Conservation (phyloP, 2,329 filamentous ascomycete species). For the Ceratocystis destructans region DNA sequence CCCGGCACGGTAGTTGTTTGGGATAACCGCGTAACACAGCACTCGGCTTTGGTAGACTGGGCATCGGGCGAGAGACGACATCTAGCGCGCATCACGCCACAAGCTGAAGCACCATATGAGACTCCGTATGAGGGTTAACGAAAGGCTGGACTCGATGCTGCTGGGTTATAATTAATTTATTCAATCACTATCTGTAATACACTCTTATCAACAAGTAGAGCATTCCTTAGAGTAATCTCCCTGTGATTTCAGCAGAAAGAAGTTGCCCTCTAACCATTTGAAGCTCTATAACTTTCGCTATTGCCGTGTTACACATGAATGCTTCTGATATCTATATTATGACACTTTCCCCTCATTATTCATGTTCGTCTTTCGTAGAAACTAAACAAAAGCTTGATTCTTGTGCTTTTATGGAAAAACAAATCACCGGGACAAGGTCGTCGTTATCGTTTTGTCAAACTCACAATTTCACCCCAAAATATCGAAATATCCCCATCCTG, state of each 20-base stretch:
- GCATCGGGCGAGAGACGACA: constrained; percentile 64
- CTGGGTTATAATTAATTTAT: neutral
- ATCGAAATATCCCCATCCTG: neutral
- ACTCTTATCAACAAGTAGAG: neutral
- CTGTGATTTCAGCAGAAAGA: neutral
- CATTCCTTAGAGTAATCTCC: neutral
- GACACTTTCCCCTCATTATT: too few relatives aligned
- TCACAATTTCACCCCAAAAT: neutral
- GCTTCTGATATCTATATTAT: too few relatives aligned
- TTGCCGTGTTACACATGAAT: neutral
- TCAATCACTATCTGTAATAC: neutral
- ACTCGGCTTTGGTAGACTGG: constrained; percentile 74
- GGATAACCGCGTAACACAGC: constrained; percentile 71
- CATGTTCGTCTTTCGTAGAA: neutral
- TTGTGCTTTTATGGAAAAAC: neutral
- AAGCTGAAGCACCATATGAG: constrained; percentile 53
- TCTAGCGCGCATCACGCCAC: constrained; percentile 67
- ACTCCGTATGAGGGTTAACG: constrained; percentile 19
- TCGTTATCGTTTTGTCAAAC: neutral
- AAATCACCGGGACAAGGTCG: neutral
- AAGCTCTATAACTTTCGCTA: neutral
- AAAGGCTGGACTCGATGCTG: too few relatives aligned
- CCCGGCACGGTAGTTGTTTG: constrained; percentile 70
- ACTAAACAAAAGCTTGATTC: neutral
- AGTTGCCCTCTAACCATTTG: neutral